Conservation (phyloP, 1,284 basidiomycete genomes). For the Ganoderma sinense region DNA sequence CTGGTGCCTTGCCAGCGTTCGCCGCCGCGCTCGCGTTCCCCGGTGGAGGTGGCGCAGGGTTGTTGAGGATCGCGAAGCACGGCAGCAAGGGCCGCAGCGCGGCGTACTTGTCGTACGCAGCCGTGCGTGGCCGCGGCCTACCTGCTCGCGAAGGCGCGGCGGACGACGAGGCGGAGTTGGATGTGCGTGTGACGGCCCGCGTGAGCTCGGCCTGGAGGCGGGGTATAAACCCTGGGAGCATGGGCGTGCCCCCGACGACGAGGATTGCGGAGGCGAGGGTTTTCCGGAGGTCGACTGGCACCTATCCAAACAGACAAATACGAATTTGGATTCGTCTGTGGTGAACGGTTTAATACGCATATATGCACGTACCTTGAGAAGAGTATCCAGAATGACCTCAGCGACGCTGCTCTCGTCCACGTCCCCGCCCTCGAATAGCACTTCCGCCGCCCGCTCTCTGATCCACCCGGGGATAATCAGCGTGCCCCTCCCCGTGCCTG, state of each 20-base stretch:
- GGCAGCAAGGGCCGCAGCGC: conserved; percentile 72
- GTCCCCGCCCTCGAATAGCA: conserved; percentile 91
- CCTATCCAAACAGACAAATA: conserved; percentile 49
- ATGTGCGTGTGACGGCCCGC: conserved; percentile 58
- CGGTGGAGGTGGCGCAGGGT: conserved; percentile 65
- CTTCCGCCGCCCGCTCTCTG: conserved; percentile 88
- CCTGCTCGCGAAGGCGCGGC: conserved; percentile 41
- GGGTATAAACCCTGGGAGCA: conserved; percentile 92
- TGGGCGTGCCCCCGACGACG: conserved; percentile 88
- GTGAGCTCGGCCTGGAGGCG: conserved; percentile 83
- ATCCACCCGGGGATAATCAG: conserved; percentile 95
- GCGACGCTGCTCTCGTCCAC: conserved; percentile 85
- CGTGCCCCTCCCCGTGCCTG: conserved; percentile 77
- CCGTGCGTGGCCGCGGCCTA: conserved; percentile 49
- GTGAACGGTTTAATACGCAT: background rate
- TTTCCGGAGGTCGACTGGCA: conserved; percentile 89
- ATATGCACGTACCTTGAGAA: conserved; percentile 73
- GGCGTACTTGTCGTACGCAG: conserved; percentile 76
- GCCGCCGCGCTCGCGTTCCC: conserved; percentile 42
- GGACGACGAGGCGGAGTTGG: conserved; percentile 41
- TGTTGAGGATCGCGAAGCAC: conserved; percentile 85
- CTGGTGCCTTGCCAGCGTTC: conserved; percentile 84
- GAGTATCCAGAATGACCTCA: conserved; percentile 79
- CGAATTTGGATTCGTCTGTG: background rate
- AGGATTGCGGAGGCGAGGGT: conserved; percentile 84